Evolutionary conservation across 2,329 filamentous ascomycete genomes (phyloP).

Genomic region (Neopestalotiopsis sp.): DNA sequence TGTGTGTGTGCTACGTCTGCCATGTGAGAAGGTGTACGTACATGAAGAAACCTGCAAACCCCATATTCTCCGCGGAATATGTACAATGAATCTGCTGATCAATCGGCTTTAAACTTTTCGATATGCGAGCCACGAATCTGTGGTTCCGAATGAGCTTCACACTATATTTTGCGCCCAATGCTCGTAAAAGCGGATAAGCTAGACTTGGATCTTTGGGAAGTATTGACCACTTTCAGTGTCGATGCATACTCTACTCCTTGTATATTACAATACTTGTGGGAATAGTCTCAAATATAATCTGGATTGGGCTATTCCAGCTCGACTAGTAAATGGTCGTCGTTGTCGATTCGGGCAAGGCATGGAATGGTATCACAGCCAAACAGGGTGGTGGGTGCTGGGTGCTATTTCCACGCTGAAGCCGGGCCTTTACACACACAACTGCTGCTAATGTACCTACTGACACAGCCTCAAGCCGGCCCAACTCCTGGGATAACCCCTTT

Average conservation of each 20-base stretch:
- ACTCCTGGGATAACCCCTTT: conserved; percentile 14
- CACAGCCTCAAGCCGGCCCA: conserved; percentile 18
- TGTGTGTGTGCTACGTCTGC: not conserved
- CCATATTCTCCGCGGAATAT: not conserved
- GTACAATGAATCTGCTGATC: not conserved
- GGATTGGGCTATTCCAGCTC: not conserved
- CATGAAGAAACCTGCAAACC: not conserved
- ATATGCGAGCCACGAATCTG: not conserved
- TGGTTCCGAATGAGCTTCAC: not conserved
- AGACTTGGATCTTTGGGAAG: too few species aligned
- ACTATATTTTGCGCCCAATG: too few species aligned
- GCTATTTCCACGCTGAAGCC: conserved; percentile 4
- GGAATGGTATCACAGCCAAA: not conserved
- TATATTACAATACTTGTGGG: not conserved
- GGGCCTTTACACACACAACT: not conserved
- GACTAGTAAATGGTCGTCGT: not conserved
- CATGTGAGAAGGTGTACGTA: not conserved
- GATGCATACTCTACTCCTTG: not conserved
- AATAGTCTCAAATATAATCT: not conserved
- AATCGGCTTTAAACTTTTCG: not conserved
- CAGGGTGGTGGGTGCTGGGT: not conserved
- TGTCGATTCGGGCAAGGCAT: not conserved
- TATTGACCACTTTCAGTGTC: too few species aligned
- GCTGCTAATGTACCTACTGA: conserved; percentile 4
- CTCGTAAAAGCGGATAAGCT: too few species aligned